Evolutionary conservation across 805 yeast genomes (phyloP).

Genomic region (Hanseniaspora lindneri): DNA sequence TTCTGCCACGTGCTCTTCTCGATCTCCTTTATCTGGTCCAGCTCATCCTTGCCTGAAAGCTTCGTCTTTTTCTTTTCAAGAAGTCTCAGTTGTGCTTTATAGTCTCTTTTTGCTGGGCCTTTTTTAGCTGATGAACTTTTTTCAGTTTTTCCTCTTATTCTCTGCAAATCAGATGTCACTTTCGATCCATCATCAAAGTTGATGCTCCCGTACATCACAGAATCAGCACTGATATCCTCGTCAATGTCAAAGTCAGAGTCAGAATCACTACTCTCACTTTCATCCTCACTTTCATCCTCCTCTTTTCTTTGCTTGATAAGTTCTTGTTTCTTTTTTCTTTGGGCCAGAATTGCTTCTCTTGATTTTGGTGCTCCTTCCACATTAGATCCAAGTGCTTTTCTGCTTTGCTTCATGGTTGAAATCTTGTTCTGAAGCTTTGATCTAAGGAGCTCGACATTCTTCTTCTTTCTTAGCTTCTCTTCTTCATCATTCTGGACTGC

Average conservation of each 20-base stretch:
- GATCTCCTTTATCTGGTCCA: slow-evolving; percentile 42
- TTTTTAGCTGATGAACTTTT: slow-evolving; percentile 40
- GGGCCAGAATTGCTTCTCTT: slow-evolving; percentile 65
- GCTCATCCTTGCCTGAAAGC: slow-evolving; percentile 48
- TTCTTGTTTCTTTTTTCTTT: slow-evolving; percentile 40
- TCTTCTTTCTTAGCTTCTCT: slow-evolving; percentile 20
- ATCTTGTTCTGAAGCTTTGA: slow-evolving; percentile 72
- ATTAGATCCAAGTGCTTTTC: slow-evolving; percentile 86
- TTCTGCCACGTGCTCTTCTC: slow-evolving; percentile 78
- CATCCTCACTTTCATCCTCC: slow-evolving; percentile 25
- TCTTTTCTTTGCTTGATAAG: slow-evolving; percentile 28
- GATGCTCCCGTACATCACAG: slow-evolving; percentile 67
- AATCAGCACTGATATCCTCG: slow-evolving; percentile 26
- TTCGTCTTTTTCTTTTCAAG: slow-evolving; percentile 64
- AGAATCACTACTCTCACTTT: slow-evolving; percentile 30
- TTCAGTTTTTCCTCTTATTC: slow-evolving; percentile 38
- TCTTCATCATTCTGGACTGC: slow-evolving; percentile 21
- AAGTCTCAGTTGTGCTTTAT: slow-evolving; percentile 66
- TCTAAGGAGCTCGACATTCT: slow-evolving; percentile 37
- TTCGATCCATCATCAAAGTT: slow-evolving; percentile 71
- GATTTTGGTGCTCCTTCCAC: slow-evolving; percentile 72
- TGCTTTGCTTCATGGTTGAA: slow-evolving; percentile 52
- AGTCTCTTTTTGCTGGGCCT: slow-evolving; percentile 78
- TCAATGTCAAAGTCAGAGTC: slow-evolving; percentile 29
- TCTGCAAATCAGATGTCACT: slow-evolving; percentile 59